Evolutionary conservation across 495 filamentous ascomycete genomes (phyloP).

Genomic region (Aspergillus bertholletiae): DNA sequence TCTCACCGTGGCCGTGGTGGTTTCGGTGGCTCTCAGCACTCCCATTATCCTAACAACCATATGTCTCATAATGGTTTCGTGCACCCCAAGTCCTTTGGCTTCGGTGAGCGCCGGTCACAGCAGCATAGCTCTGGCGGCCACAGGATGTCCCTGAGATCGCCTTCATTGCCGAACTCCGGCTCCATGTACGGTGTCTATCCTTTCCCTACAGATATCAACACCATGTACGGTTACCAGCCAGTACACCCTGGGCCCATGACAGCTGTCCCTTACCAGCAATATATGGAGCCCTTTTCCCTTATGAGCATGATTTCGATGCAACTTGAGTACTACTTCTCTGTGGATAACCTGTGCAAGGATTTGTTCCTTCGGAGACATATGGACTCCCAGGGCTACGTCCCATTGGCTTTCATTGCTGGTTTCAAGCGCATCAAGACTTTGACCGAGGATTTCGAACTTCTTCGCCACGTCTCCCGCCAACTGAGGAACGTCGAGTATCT

Average conservation of each 20-base stretch:
- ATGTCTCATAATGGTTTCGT: constrained; percentile 37
- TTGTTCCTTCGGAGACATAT: constrained; percentile 83
- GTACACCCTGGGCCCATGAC: constrained; percentile 57
- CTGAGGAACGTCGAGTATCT: constrained; percentile 69
- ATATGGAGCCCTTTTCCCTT: constrained; percentile 53
- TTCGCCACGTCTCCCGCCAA: constrained; percentile 69
- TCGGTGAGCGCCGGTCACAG: constrained; percentile 40
- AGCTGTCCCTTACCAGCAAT: constrained; percentile 59
- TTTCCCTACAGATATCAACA: constrained; percentile 36
- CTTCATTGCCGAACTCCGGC: constrained; percentile 43
- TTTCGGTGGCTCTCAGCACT: constrained; percentile 36
- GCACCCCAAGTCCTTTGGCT: constrained; percentile 36
- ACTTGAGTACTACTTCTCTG: constrained; percentile 93
- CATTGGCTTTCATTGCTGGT: constrained; percentile 65
- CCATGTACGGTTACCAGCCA: constrained; percentile 48
- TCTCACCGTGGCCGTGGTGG: constrained; percentile 52
- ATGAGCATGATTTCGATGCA: constrained; percentile 63
- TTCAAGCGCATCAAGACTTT: constrained; percentile 83
- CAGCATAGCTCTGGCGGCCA: constrained; percentile 37
- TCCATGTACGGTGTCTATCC: constrained; percentile 37
- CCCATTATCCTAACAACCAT: constrained; percentile 48
- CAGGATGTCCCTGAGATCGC: constrained; percentile 45
- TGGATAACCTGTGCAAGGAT: constrained; percentile 96
- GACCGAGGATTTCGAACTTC: constrained; percentile 65
- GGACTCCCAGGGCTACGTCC: constrained; percentile 93